phyloP scores from a whole-genome alignment of 106 monocot genomes.

The Ottelia alismoides region DNA sequence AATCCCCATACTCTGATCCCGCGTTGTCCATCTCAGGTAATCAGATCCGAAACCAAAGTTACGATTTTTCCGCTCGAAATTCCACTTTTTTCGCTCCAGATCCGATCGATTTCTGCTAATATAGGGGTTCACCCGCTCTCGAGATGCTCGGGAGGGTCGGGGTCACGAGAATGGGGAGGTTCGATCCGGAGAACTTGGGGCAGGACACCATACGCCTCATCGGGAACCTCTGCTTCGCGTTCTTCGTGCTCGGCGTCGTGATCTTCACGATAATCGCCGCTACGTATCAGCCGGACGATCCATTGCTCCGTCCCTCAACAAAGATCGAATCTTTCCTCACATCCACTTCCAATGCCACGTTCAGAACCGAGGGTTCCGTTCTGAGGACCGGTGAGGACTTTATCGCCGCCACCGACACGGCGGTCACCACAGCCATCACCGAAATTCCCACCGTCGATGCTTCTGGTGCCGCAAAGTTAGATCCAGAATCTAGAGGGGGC shows the following conservation, averaged over 20 bases:
- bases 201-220: slow-evolving; percentile 31
- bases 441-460: slow-evolving; percentile 5
- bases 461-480: not conserved
- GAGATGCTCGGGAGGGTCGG: slow-evolving; percentile 12
- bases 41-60: no score
- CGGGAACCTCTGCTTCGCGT: slow-evolving; percentile 62
- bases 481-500: not conserved
- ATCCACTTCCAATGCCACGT: slow-evolving; percentile 62
- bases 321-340: slow-evolving; percentile 45
- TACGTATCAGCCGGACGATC: slow-evolving; percentile 52
- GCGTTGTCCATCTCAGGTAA: no score
- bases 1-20: no score
- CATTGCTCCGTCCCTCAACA: slow-evolving; percentile 40
- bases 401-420: not conserved
- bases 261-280: slow-evolving; percentile 56
- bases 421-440: slow-evolving; percentile 9
- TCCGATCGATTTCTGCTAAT: no score
- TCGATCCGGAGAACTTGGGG: slow-evolving; percentile 41
- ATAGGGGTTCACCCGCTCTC: no score
- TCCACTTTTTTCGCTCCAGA: no score
- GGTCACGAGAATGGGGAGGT: slow-evolving; percentile 14
- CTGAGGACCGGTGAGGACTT: slow-evolving; percentile 51
- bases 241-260: slow-evolving; percentile 66
- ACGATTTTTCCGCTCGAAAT: no score
- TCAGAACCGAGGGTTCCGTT: slow-evolving; percentile 32